These are phyloP conservation scores for Coemansia sp. DNA, from an alignment of 371 early-diverging fungal species.

Conservation along the genomic window DNA sequence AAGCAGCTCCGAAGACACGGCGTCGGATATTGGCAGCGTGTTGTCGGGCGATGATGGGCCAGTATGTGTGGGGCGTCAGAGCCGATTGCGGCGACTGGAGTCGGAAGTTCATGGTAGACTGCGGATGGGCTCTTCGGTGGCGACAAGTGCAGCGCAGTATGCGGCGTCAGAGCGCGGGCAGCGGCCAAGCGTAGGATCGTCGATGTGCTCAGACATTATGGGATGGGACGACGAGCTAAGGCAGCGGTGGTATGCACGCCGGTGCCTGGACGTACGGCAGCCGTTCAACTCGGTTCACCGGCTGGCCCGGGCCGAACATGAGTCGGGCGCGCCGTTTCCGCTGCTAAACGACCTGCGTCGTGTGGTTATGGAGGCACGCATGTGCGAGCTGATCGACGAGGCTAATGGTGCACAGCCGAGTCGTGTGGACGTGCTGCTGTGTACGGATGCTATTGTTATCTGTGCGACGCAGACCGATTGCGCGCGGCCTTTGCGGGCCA, in stretches of 20 bases:
- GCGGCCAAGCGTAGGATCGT: constrained; percentile 18
- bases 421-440: constrained; percentile 25
- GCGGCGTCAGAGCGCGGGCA: background rate
- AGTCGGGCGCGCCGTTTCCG: constrained; percentile 19
- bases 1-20: constrained; percentile 34
- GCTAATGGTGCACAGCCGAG: background rate
- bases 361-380: constrained; percentile 20
- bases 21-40: background rate
- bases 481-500: constrained; percentile 22
- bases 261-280: constrained; percentile 34
- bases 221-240: constrained; percentile 38
- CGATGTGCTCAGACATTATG: constrained; percentile 5
- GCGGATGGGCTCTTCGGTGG: background rate
- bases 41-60: background rate
- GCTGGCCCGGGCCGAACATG: constrained; percentile 36
- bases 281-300: constrained; percentile 41
- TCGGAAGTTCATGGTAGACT: background rate
- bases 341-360: constrained; percentile 41
- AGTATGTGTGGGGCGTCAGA: background rate
- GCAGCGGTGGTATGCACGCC: constrained; percentile 42
- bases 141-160: background rate
- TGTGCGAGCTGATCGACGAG: background rate
- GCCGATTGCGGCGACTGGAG: background rate
- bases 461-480: background rate
- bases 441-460: constrained; percentile 29